Conservation (phyloP, 2,329 filamentous ascomycete species). For the Hymenoscyphus infarciens region DNA sequence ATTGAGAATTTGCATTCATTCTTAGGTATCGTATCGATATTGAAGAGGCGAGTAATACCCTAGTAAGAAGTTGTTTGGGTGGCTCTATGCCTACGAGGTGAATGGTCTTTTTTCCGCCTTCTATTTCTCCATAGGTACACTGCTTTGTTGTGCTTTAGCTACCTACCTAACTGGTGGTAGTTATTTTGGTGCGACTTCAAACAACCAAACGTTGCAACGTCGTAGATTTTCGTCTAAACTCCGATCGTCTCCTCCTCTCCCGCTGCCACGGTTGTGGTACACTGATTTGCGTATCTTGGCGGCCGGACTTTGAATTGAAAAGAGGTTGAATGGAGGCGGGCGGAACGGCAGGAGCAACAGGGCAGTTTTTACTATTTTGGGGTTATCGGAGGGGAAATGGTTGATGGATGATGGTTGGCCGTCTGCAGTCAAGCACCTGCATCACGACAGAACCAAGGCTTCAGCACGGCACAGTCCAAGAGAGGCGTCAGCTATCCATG, state of each 20-base stretch:
- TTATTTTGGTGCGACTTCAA: background rate
- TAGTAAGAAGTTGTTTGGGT: too few species aligned
- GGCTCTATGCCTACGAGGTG: too few species aligned
- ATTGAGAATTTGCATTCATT: too few species aligned
- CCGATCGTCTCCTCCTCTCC: background rate
- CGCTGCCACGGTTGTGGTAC: constrained; percentile 1
- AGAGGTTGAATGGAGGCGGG: background rate
- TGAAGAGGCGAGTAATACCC: too few species aligned
- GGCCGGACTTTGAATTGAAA: background rate
- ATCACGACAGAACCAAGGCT: background rate
- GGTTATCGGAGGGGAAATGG: background rate
- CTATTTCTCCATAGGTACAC: too few species aligned
- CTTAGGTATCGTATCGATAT: too few species aligned
- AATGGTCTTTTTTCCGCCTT: too few species aligned
- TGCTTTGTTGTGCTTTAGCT: too few species aligned
- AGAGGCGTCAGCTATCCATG: background rate
- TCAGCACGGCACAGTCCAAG: background rate
- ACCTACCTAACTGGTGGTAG: too few species aligned
- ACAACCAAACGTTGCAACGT: background rate
- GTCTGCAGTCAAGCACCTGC: background rate
- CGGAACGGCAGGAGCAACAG: background rate
- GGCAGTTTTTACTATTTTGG: background rate
- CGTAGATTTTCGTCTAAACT: background rate
- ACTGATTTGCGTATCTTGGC: background rate
- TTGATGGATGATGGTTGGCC: background rate